These are phyloP conservation scores for Pythium guiyangense DNA, from an alignment of 352 stramenopile genomes.

Conservation along the genomic window DNA sequence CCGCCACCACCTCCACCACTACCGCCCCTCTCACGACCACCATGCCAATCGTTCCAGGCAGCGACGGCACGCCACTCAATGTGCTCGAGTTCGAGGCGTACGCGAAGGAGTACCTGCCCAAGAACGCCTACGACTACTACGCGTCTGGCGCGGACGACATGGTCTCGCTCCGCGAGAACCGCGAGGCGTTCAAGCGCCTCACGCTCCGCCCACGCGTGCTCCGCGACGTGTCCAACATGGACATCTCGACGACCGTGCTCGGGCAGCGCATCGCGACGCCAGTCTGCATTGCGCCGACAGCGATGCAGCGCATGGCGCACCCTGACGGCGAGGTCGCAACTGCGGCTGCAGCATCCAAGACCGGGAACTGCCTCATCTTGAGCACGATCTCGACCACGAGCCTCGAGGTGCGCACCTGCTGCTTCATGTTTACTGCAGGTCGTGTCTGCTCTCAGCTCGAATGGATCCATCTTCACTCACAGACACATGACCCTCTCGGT, in stretches of 20 bases:
- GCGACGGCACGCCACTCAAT: conserved; percentile 76
- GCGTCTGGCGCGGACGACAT: conserved; percentile 93
- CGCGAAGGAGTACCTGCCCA: conserved; percentile 85
- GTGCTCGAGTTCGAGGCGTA: conserved; percentile 90
- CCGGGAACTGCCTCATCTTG: conserved; percentile 89
- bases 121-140: conserved; percentile 92
- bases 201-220: conserved; percentile 94
- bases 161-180: conserved; percentile 70
- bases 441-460: not conserved
- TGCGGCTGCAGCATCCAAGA: conserved; percentile 73
- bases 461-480: not conserved
- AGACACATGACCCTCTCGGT: not conserved
- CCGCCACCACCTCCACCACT: not conserved
- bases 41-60: conserved; percentile 72
- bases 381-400: conserved; percentile 91
- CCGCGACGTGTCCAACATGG: conserved; percentile 91
- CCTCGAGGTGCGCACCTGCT: conserved; percentile 54
- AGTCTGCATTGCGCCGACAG: conserved; percentile 90
- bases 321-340: conserved; percentile 91
- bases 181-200: conserved; percentile 88
- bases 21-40: not conserved
- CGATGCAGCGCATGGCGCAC: conserved; percentile 95
- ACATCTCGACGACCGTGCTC: conserved; percentile 90
- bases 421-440: not conserved
- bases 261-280: conserved; percentile 88